Evolutionary conservation across 306 rosid species (phyloP).

Genomic region (Heteromeles arbutifolia): DNA sequence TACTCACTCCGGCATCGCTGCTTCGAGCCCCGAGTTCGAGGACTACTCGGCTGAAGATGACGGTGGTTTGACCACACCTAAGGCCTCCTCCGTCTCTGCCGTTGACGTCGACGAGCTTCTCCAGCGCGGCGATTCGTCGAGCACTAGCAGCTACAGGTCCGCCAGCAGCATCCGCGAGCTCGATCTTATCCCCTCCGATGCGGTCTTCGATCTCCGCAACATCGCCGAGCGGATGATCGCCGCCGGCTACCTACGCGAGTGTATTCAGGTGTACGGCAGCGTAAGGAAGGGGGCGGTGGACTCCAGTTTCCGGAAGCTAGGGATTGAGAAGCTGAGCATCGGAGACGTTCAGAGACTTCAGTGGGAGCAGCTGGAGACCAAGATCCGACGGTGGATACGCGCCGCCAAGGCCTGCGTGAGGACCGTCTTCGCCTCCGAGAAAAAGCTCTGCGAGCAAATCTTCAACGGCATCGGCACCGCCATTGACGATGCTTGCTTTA

Average conservation of each 20-base stretch:
- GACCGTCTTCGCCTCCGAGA: conserved; percentile 78
- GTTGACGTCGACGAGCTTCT: conserved; percentile 24
- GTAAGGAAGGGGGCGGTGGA: conserved; percentile 80
- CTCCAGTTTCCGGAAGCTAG: conserved; percentile 60
- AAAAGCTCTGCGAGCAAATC: conserved; percentile 80
- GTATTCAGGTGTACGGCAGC: conserved; percentile 88
- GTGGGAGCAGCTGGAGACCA: conserved; percentile 78
- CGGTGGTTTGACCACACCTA: background rate
- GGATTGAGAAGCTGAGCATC: conserved; percentile 80
- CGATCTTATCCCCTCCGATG: conserved; percentile 85
- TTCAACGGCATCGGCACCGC: conserved; percentile 71
- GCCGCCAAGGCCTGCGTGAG: conserved; percentile 82
- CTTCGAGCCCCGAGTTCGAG: conserved; percentile 2
- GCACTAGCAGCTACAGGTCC: conserved; percentile 47
- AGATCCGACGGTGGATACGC: conserved; percentile 88
- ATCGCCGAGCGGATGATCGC: conserved; percentile 87
- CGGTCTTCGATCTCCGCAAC: conserved; percentile 62
- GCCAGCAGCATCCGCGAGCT: conserved; percentile 82
- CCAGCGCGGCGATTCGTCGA: conserved; percentile 32
- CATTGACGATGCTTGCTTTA: conserved; percentile 84
- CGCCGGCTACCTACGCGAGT: conserved; percentile 80
- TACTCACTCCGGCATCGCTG: conserved; percentile 7
- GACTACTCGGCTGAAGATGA: background rate
- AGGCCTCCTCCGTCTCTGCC: conserved; percentile 5
- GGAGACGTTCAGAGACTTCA: conserved; percentile 91